Base-by-base conservation (phyloP, 192 early-diverging fungal species). In the Backusella tuberculispora region DNA sequence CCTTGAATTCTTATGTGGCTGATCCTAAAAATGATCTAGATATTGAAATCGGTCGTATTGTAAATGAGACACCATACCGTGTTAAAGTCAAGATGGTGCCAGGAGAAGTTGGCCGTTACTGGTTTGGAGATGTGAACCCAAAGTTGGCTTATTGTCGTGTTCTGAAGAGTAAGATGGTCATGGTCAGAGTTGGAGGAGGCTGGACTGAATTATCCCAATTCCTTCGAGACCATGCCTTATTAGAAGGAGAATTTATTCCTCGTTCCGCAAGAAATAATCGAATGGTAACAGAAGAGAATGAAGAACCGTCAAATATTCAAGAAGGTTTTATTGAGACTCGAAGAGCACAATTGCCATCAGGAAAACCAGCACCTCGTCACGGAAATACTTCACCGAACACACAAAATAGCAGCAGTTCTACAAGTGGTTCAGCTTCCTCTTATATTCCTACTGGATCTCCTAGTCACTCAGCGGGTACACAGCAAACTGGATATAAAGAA, bases 181-280 rank as follows among this genome's bases (percentile, higher is more conserved):
- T 90, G 89, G 89, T 90, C 41, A 76, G 89, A 74, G 88, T 90
- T 9, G 89, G 89, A 56, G 89, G 89, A 67, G 89, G 78, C 40
- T 79, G 78, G 78, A 64, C 73, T 4, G 78, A 79, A 64, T 56
- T 79, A 66, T 74, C 78, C 38, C 78, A 79, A 50, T 79, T 79
- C 66, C 63, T 79, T 14, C 48, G 78, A 29, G 73, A 79, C 46
- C 78, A 79, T 71, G 73, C 73, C 14, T 70, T 79, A 47, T 71
- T 79, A 34, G 77, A 78, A 60, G 77, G 72, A 21, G 67, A 73
- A 29, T 74, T 78, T 43, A 78, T 78, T 69, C 75, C 75, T 48
- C 47, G 50, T 19, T 60, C 40, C 26, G 53, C 53, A 60, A 60
- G 53, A 26, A 60, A 60, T 9, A 60, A 60, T 60, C 69, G 69